Base-by-base conservation (phyloP, 208 protist species). In the Vickermania ingenoplastis region DNA sequence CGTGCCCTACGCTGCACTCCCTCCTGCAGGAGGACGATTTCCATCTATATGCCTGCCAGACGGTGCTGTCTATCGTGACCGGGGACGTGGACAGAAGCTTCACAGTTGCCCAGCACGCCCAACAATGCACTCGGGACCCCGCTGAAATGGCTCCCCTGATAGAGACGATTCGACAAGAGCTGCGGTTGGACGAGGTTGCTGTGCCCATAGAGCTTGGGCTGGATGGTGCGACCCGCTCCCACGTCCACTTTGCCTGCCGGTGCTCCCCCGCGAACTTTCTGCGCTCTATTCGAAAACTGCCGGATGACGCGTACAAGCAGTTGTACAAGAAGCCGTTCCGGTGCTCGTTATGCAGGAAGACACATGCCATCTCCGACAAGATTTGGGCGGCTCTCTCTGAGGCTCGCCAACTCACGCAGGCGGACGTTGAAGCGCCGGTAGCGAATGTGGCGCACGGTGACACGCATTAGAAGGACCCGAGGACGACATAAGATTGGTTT, bases 201-300 rank as follows among this genome's bases (percentile, higher is more conserved):
- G 27, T 85, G 3, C 45, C 52, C 17, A 27, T 54, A 7, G 13
- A 25, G 0, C 66, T 89, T 5, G 73, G 77, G 14, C 59, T 58
- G 4, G 45, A 60, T 5, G 67, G 67, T 23, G 41, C 71, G 14
- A 59, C 59, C 57, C 82, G 86, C 25, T 82, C 79, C 24, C 69
- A 71, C 27, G 29, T 93, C 0, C 82, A 93, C 59, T 93, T 87
- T 58, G 88, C 89, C 67, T 93, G 86, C 56, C 80, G 86, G 21
- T 93, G 86, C 67, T 78, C 65, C 14, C 84, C 80, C 51, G 30
- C 30, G 3, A 68, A 76, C 51, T 63, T 90, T 36, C 22, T 89
- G 41, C 24, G 57, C 31, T 69, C 75, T 24, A 53, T 83, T 13
- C 27, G 31, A n/a, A 57, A 52, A 17, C 26, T 71, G 17, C 61